A percentile compares a stretch with the other conserved stretches of the same genome.
Conservation (phyloP, 495 filamentous ascomycete genomes). For the Hypoxylon crocopeplum region DNA sequence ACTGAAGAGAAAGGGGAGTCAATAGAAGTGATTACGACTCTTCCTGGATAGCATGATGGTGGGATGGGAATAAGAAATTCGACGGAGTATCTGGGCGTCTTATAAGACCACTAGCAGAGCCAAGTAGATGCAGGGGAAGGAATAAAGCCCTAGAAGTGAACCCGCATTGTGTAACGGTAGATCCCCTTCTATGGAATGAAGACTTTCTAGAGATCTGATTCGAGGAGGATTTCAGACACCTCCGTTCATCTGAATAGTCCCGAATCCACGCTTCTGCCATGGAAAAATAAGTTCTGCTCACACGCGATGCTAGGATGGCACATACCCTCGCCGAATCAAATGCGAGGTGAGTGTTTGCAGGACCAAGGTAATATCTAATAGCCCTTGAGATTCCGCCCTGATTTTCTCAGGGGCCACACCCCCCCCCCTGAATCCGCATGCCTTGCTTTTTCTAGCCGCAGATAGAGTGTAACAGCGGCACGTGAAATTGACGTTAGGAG, state of each 20-base stretch:
- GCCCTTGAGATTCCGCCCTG: background rate
- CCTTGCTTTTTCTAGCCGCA: constrained; percentile 1
- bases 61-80: background rate
- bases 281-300: no score
- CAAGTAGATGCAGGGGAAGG: background rate
- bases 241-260: background rate
- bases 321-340: no score
- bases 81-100: background rate
- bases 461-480: constrained; percentile 17
- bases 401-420: constrained; percentile 5
- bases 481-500: constrained; percentile 11
- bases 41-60: background rate
- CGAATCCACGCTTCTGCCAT: no score
- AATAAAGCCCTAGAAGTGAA: background rate
- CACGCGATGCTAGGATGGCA: no score
- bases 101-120: background rate
- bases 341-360: no score
- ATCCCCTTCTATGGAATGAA: background rate
- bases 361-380: no score
- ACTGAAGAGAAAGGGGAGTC: constrained; percentile 4
- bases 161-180: constrained; percentile 5
- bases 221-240: constrained; percentile 4
- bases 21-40: background rate
- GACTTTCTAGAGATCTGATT: constrained; percentile 1
- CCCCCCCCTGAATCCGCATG: background rate